These are phyloP conservation scores for Litsea cubeba DNA, from an alignment of 164 flowering plant genomes.

Conservation along the genomic window DNA sequence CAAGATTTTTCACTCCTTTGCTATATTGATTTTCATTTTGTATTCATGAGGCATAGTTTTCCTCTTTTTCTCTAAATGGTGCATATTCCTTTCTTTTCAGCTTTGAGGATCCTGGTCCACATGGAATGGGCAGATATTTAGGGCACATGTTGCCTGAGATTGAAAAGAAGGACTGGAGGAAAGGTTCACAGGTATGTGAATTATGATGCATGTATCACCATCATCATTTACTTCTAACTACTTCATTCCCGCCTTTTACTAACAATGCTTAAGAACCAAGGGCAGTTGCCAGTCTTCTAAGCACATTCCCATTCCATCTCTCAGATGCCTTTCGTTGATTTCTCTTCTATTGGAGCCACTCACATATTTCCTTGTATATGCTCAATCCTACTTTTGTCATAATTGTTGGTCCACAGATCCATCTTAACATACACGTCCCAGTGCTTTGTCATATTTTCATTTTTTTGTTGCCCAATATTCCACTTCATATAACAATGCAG, in stretches of 20 bases:
- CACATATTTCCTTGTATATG: background rate
- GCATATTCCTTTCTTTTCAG: conserved; percentile 26
- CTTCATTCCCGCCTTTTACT: too few species aligned
- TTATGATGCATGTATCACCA: background rate
- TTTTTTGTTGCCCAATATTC: too few species aligned
- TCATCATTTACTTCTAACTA: background rate
- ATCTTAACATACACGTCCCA: too few species aligned
- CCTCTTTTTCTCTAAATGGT: background rate
- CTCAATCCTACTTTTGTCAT: background rate
- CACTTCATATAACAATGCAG: too few species aligned
- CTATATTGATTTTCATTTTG: too few species aligned
- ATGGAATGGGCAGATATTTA: conserved; percentile 86
- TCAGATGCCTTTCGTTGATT: too few species aligned
- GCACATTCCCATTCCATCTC: too few species aligned
- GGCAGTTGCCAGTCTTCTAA: background rate
- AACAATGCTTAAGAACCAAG: background rate
- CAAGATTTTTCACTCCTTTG: background rate
- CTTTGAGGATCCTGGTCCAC: conserved; percentile 97
- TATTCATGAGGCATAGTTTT: background rate
- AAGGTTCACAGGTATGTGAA: conserved; percentile 87
- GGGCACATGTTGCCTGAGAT: conserved; percentile 92
- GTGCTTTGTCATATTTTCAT: too few species aligned
- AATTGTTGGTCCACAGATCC: too few species aligned
- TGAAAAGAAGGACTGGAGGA: conserved; percentile 71
- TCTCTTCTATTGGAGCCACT: too few species aligned